phyloP scores from a whole-genome alignment of 148 eudicot species.

The Gaultheria prostrata region DNA sequence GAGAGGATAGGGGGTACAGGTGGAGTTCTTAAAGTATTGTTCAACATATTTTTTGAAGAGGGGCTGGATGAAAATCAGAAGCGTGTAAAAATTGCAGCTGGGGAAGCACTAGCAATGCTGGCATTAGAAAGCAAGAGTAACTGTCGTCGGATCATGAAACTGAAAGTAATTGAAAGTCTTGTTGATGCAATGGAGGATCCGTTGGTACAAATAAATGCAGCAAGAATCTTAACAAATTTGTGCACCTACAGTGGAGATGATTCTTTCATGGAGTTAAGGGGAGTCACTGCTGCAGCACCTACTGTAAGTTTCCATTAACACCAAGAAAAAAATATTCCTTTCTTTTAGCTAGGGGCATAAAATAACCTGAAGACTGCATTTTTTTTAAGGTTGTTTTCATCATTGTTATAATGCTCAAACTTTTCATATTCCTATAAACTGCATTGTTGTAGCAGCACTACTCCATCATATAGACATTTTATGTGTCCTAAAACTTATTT shows the following conservation, averaged over 20 bases:
- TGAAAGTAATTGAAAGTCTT: slow-evolving; percentile 38
- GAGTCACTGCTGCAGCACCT: slow-evolving; percentile 48
- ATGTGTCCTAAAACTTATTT: background rate
- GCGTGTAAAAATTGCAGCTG: slow-evolving; percentile 58
- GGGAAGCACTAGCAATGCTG: slow-evolving; percentile 77
- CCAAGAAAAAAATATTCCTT: background rate
- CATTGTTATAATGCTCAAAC: background rate
- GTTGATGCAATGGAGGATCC: slow-evolving; percentile 45
- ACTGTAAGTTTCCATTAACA: slow-evolving; percentile 38
- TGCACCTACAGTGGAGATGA: slow-evolving; percentile 56
- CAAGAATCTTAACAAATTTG: slow-evolving; percentile 60
- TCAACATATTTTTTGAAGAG: slow-evolving; percentile 55
- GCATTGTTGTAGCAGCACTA: background rate
- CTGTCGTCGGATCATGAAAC: slow-evolving; percentile 46
- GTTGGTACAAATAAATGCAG: slow-evolving; percentile 50
- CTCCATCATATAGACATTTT: background rate
- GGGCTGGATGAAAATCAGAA: slow-evolving; percentile 28
- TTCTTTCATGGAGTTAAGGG: slow-evolving; percentile 41
- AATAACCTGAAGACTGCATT: background rate
- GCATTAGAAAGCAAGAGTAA: slow-evolving; percentile 55
- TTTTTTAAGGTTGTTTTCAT: background rate
- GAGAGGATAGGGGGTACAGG: slow-evolving; percentile 79
- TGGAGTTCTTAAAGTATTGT: slow-evolving; percentile 61
- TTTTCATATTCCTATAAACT: background rate
- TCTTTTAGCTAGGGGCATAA: background rate